Evolutionary conservation across 441 rosid species (phyloP), one percentile per base, ranked within the genome.

Genomic region (Syzygium malaccense): DNA sequence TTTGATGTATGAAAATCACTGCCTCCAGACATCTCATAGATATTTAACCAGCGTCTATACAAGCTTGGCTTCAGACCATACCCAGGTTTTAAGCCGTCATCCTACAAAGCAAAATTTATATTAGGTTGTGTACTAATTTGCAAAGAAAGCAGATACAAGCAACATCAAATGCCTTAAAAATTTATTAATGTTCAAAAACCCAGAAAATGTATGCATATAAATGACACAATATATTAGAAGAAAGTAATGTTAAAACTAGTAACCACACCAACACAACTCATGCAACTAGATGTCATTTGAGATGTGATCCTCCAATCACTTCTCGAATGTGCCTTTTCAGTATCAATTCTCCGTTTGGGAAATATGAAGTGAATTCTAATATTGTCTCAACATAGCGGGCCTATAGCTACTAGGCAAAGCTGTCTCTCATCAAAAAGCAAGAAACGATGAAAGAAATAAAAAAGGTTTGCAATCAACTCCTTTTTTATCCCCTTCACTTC

Each of bases 31-130:
- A 85, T 91, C 88, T 92, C 91, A 92, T 94, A 95, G 89, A 91
- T 85, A 87, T 96, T 96, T 89, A 94, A 90, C 99, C 99, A 98
- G 92, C 96, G 96, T 84, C 93, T 93, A 91, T 93, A 93, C 93
- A 98, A 91, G 92, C 92, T 95, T 88, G 94, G 93, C 92, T 95
- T 97, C 91, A 98, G 93, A 90, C 91, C 96, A 87, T 91, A 92
- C 89, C 83, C 91, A 88, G 93, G 88, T 88, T 71, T 56, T 37
- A 58, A 41, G 68, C 89, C 86, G 83, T 57, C 86, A 55, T 92
- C 94, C 98, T 95, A 91, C 88, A 93, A 91, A 88, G 62, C 25
- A 85, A 57, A 30, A 14, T 54, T 55, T 19, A 15, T 18, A 55
- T 85, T 55, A 55, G 41, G 51, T 55, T 57, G 5, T 26, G 18